A percentile compares a stretch with the other conserved stretches of the same genome.
These are phyloP conservation scores for Pseudopyrenochaeta lycopersici DNA, from an alignment of 2,329 filamentous ascomycete genomes.

Conservation along the genomic window DNA sequence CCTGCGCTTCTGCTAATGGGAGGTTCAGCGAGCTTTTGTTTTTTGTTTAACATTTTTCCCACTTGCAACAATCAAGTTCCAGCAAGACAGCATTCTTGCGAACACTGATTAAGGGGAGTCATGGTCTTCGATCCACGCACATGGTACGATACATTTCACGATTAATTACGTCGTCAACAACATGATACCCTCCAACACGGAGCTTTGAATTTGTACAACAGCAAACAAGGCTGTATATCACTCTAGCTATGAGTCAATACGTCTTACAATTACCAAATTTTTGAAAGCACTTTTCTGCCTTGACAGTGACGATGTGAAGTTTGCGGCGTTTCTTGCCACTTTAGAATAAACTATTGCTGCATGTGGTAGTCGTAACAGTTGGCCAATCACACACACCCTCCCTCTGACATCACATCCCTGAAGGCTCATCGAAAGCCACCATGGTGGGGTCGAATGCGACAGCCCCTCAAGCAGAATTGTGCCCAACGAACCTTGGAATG, in stretches of 20 bases:
- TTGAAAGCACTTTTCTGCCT: neutral
- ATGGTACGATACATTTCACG: conserved; percentile 38
- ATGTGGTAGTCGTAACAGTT: conserved; percentile 22
- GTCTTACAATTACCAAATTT: conserved; percentile 11
- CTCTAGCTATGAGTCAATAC: conserved; percentile 6
- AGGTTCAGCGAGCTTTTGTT: conserved; percentile 20
- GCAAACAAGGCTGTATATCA: conserved; percentile 5
- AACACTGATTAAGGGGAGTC: neutral
- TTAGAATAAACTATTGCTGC: conserved; percentile 3
- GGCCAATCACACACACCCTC: conserved; percentile 14
- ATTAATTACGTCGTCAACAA: conserved; percentile 36
- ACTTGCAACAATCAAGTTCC: neutral
- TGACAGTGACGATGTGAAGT: neutral
- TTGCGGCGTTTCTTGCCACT: conserved; percentile 3
- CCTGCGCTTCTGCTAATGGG: conserved; percentile 14
- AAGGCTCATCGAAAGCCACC: conserved; percentile 3
- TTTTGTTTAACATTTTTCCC: too few species aligned
- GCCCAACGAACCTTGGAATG: conserved; percentile 1
- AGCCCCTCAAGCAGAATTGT: conserved; percentile 8
- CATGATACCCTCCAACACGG: conserved; percentile 48
- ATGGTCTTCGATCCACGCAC: conserved; percentile 22
- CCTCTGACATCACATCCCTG: conserved; percentile 17
- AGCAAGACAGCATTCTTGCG: neutral
- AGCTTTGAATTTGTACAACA: conserved; percentile 29
- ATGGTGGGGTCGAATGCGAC: conserved; percentile 23